Conservation (phyloP, 495 filamentous ascomycete species). For the Neurospora sp. region DNA sequence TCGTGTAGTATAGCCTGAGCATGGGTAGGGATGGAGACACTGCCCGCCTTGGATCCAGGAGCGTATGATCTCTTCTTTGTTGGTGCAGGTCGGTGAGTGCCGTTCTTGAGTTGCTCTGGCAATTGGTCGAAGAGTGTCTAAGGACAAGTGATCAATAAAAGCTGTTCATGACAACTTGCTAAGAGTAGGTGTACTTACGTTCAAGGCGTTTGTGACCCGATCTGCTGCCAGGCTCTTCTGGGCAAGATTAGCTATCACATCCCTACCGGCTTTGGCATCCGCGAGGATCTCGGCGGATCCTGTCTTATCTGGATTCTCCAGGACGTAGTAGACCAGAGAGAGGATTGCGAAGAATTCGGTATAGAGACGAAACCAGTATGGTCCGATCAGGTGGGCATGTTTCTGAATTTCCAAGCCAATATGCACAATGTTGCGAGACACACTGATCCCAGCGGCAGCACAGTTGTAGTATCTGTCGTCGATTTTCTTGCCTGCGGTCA, state of each 20-base stretch:
- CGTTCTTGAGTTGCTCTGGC: conserved; percentile 53
- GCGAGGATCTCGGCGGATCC: conserved; percentile 68
- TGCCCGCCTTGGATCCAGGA: conserved; percentile 31
- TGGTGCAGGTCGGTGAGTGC: conserved; percentile 21
- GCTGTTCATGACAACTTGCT: neutral
- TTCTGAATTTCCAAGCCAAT: conserved; percentile 85
- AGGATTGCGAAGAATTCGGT: conserved; percentile 92
- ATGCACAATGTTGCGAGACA: conserved; percentile 89
- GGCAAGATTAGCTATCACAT: conserved; percentile 65
- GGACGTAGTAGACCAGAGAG: conserved; percentile 76
- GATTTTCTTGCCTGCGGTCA: conserved; percentile 51
- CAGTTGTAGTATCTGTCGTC: conserved; percentile 86
- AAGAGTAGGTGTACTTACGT: conserved; percentile 34
- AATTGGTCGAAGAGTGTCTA: conserved; percentile 72
- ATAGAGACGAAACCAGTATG: conserved; percentile 96
- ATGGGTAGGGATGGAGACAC: conserved; percentile 13
- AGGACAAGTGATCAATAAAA: conserved; percentile 1
- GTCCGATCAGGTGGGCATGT: conserved; percentile 69
- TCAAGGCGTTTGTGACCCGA: conserved; percentile 64
- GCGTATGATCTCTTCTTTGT: conserved; percentile 51
- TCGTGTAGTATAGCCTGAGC: conserved; percentile 14
- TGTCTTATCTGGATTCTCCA: conserved; percentile 77
- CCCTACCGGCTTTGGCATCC: conserved; percentile 74
- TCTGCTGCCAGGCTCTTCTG: conserved; percentile 84
- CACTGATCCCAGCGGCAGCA: conserved; percentile 82